Evolutionary conservation across 179 eudicot species (phyloP), one percentile per base, ranked within the genome.

Genomic region (Corrigiola litoralis): DNA sequence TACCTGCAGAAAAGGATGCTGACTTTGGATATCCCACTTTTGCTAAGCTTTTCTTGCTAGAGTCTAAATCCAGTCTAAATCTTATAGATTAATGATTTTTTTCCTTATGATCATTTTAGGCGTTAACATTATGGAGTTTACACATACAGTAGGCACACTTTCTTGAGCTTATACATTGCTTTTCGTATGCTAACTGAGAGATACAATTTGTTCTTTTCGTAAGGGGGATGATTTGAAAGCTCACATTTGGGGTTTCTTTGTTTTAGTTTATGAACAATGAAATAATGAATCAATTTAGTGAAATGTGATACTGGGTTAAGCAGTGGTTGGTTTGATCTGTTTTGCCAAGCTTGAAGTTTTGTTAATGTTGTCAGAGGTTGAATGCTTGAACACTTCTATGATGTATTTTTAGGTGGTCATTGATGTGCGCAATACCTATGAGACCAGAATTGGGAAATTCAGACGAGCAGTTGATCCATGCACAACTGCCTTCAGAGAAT

Each of bases 381-480:
- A 27, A 42, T 20, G 34, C 10, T 16, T 57, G 58, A 29, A 13
- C 34, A 55, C 36, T 70, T 64, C n/a, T 65, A 28, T 58, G 16
- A 13, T 52, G 29, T 52, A n/a, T 60, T 46, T n/a, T 40, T 68
- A 94, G 99, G 99, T 90, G 76, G 96, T 90, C 18, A 86, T 94
- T 52, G 97, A 94, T 78, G 99, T 94, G 58, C 87, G 99, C 63
- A 94, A 90, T 65, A 71, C 64, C 54, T 94, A 94, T 78, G 99
- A 94, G 83, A 90, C 79, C 64, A 81, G 99, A 78, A 90, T 94
- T 46, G 99, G 99, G 59, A 86, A 86, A 80, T 94, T 94, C 45
- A 90, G 80, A 77, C 83, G 90, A 77, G 97, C 99, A 33, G 88
- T 94, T 79, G 96, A 94, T 83, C 99, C 99, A 23, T 60, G 77